Base-by-base conservation (phyloP, 768 basidiomycete species). In the Collybiopsis confluens region DNA sequence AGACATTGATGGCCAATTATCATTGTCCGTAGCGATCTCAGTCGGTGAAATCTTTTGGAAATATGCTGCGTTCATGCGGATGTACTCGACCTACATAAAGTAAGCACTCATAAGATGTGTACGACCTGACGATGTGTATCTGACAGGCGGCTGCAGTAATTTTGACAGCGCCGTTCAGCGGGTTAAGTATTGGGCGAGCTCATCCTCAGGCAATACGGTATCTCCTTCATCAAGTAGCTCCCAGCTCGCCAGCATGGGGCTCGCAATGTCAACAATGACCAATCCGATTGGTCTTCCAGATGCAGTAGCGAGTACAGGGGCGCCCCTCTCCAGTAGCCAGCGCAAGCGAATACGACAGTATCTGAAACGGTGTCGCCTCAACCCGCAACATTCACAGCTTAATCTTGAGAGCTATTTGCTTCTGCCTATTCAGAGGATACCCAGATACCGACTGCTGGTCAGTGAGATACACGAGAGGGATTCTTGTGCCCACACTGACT, bases 21-120 rank as follows among this genome's bases (percentile, higher is more conserved):
- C 93, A 0, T 67, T 85, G 49, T 74, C 73, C 42, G 90, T 91
- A 13, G 92, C 91, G 0, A 88, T 80, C 55, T 78, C 82, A 13
- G 87, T 99, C 35, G 95, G 91, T 6, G 80, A 86, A 54, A 93
- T 91, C 44, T 99, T 98, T 69, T 73, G 92, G 52, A 90, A 88
- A 50, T 94, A 99, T 68, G 91, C 93, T 27, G 93, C 96, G 3
- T 98, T 98, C 75, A 92, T 99, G 91, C 91, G 78, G 73, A 98
- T 98, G 89, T 99, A 99, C 68, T 94, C 93, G 28, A 90, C 88
- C 41, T 99, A 98, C 67, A 96, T 96, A 77, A 98, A 98, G 92
- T 93, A 66, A 65, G 88, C 70, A 36, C 45, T 53, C 8, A 54
- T n/a, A 36, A 45, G 33, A 45, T 46, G 41, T 51, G 45, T 38